phyloP scores from a whole-genome alignment of 495 filamentous ascomycete genomes.

The Daldinia decipiens region DNA sequence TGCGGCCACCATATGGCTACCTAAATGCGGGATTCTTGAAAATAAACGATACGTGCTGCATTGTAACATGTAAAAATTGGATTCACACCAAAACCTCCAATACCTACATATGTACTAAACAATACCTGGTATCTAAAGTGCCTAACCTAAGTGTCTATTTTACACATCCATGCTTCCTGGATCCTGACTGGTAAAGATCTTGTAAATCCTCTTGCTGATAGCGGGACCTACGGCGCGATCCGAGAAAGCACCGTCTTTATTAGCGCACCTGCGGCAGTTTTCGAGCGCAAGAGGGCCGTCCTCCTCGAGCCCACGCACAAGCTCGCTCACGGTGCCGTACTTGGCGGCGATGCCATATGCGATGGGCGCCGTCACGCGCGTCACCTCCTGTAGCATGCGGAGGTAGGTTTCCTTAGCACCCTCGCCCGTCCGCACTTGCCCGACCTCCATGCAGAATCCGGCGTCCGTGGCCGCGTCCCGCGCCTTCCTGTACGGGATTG shows the following conservation, averaged over 20 bases:
- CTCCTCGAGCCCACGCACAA: constrained; percentile 68
- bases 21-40: not conserved
- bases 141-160: not conserved
- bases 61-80: not conserved
- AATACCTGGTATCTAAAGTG: not conserved
- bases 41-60: not conserved
- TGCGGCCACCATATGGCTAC: not conserved
- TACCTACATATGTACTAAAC: no score
- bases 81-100: not conserved
- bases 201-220: constrained; percentile 76
- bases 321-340: constrained; percentile 66
- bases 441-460: constrained; percentile 84
- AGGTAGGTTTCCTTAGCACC: constrained; percentile 74
- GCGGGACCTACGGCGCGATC: constrained; percentile 73
- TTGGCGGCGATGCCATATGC: constrained; percentile 74
- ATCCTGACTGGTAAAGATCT: constrained; percentile 77
- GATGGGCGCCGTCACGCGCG: constrained; percentile 75
- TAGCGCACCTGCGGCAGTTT: constrained; percentile 72
- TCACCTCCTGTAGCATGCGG: constrained; percentile 82
- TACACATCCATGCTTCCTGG: constrained; percentile 73
- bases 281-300: constrained; percentile 70
- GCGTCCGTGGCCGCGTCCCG: constrained; percentile 58
- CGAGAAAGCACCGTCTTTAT: constrained; percentile 72
- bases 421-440: constrained; percentile 80
- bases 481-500: constrained; percentile 72